Evolutionary conservation across 768 basidiomycete species (phyloP), one percentile per base, ranked within the genome.

Genomic region (Pleurotus sapidus): DNA sequence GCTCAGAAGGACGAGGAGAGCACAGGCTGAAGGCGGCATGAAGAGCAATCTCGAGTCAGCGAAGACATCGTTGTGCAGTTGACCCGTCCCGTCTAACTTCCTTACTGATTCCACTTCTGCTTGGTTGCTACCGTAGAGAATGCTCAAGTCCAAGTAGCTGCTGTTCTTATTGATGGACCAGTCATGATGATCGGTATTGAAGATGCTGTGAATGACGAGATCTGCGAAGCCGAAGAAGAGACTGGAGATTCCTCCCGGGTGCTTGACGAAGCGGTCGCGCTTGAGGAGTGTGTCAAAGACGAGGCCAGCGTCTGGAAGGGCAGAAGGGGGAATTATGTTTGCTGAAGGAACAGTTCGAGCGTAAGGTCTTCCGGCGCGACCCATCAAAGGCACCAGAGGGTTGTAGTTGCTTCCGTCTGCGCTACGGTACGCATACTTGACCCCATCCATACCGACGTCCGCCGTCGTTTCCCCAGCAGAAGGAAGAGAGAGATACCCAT

Each of bases 191-290:
- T 79, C 69, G 8, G 83, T 84, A 60, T 87, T 73, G 74, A 93
- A 93, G 60, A 87, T 77, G 55, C 74, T 77, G 69, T 93, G 90
- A 62, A 89, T 90, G 58, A 92, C 75, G 57, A 91, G 70, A 63
- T 90, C 80, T 11, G 90, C 90, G 63, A 93, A 90, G 0, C 89
- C 87, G 62, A 91, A 93, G 71, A 91, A 88, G 17, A 89, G 71
- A 58, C 82, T 80, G 12, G 86, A 89, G 46, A 92, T 79, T 17
- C 90, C 90, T 3, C 80, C 83, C 3, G 87, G 87, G 67, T 89
- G 87, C 7, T 74, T 69, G 17, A 64, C 63, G 60, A 82, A 85
- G 54, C 76, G 65, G 23, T 77, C 74, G 23, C 80, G 73, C 17
- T 78, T 68, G 40, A 93, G 73, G 12, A 93, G 82, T 1, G 78